Percentiles rank a stretch among this genome's conserved stretches.
Conservation (phyloP, 2,329 filamentous ascomycete genomes). For the Emmonsia crescens region DNA sequence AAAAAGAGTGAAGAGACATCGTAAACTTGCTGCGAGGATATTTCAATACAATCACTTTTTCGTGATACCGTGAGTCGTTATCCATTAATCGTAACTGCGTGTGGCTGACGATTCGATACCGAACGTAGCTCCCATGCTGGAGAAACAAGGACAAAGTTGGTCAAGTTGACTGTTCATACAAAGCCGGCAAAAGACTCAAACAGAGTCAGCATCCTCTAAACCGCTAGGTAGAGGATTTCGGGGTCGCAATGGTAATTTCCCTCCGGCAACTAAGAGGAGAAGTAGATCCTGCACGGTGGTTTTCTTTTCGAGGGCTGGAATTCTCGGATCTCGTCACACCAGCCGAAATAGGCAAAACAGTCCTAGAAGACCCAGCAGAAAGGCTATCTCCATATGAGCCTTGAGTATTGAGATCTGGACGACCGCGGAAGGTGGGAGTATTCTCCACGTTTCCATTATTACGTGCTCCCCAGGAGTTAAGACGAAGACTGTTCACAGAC, state of each 20-base stretch:
- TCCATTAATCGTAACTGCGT: conserved; percentile 3
- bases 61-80: conserved; percentile 1
- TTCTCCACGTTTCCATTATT: conserved; percentile 29
- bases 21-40: neutral
- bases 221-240: conserved; percentile 23
- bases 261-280: conserved; percentile 31
- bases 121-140: neutral
- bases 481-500: conserved; percentile 22
- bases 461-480: conserved; percentile 30
- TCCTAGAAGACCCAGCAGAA: conserved; percentile 28
- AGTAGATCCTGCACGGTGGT: conserved; percentile 25
- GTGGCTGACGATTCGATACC: neutral
- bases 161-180: neutral
- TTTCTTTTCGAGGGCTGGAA: conserved; percentile 33
- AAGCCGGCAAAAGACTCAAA: neutral
- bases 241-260: conserved; percentile 27
- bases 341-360: conserved; percentile 23
- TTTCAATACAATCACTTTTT: neutral
- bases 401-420: conserved; percentile 18
- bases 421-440: conserved; percentile 26
- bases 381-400: conserved; percentile 23
- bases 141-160: neutral
- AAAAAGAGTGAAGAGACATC: neutral
- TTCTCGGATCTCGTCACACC: conserved; percentile 25
- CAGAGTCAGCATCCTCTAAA: neutral